Evolutionary conservation across 768 basidiomycete genomes (phyloP).

Genomic region (Lactarius vividus): DNA sequence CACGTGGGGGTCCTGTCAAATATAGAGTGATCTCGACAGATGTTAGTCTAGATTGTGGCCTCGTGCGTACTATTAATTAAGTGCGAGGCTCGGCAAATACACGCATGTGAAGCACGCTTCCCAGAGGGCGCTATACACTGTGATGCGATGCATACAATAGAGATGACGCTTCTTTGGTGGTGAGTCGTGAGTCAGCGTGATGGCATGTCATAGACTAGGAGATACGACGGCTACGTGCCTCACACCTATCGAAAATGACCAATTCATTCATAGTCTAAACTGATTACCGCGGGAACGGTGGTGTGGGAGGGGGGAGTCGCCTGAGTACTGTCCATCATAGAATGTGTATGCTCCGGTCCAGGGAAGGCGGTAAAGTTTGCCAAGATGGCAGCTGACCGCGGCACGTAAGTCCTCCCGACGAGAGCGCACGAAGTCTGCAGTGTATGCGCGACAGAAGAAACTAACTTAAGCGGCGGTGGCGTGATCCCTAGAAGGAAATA

Average conservation of each 20-base stretch:
- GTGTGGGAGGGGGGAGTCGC: not conserved
- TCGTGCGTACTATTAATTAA: not conserved
- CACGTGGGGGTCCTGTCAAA: not conserved
- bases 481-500: not conserved
- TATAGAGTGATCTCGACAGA: not conserved
- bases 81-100: not conserved
- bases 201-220: conserved; percentile 4
- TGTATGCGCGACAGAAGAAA: not conserved
- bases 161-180: conserved; percentile 5
- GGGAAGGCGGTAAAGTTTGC: not conserved
- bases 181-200: not conserved
- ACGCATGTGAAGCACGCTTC: not conserved
- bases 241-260: conserved; percentile 1
- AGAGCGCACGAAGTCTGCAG: not conserved
- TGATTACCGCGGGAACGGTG: conserved; percentile 7
- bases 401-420: conserved; percentile 3
- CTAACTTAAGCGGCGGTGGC: not conserved
- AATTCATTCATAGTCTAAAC: not conserved
- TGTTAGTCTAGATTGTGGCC: not conserved
- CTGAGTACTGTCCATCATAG: not conserved
- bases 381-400: not conserved
- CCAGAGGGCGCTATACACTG: not conserved
- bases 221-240: conserved; percentile 2
- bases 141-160: not conserved
- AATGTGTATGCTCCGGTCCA: not conserved